A percentile compares a stretch with the other conserved stretches of the same genome.
phyloP scores from a whole-genome alignment of 2,329 filamentous ascomycete species.

The Ceratocystis diversiconidia region DNA sequence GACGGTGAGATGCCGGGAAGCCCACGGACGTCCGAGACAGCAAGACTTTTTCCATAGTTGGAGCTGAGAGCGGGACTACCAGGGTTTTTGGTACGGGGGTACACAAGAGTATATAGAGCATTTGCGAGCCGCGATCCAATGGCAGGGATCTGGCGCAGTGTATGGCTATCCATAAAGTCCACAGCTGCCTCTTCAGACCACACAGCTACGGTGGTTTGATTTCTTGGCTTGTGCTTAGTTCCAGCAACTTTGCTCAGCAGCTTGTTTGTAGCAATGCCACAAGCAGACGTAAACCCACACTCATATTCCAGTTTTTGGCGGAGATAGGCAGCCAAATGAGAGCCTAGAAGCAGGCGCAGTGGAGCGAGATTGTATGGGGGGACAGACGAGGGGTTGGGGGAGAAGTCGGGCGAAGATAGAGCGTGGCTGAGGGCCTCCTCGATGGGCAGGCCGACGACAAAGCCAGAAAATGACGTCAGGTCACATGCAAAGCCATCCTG shows the following conservation, averaged over 20 bases:
- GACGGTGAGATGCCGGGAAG: slow-evolving; percentile 49
- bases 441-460: background rate
- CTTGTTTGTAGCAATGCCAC: slow-evolving; percentile 79
- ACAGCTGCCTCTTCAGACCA: slow-evolving; percentile 43
- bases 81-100: background rate
- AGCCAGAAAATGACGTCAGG: slow-evolving; percentile 50
- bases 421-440: slow-evolving; percentile 2
- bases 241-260: slow-evolving; percentile 74
- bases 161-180: slow-evolving; percentile 59
- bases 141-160: slow-evolving; percentile 69
- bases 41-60: background rate
- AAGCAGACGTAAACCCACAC: slow-evolving; percentile 74
- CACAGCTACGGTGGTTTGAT: slow-evolving; percentile 70
- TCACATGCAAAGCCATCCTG: slow-evolving; percentile 71
- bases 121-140: slow-evolving; percentile 64
- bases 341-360: slow-evolving; percentile 57
- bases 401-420: background rate
- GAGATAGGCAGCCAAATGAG: slow-evolving; percentile 65
- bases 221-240: slow-evolving; percentile 69
- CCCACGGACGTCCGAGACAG: slow-evolving; percentile 17
- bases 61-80: background rate
- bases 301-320: slow-evolving; percentile 58
- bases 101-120: slow-evolving; percentile 28
- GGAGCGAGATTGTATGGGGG: background rate
- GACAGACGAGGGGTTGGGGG: slow-evolving; percentile 1